Base-by-base conservation (phyloP, 139 green algal species). In the Picochlorum sp. region DNA sequence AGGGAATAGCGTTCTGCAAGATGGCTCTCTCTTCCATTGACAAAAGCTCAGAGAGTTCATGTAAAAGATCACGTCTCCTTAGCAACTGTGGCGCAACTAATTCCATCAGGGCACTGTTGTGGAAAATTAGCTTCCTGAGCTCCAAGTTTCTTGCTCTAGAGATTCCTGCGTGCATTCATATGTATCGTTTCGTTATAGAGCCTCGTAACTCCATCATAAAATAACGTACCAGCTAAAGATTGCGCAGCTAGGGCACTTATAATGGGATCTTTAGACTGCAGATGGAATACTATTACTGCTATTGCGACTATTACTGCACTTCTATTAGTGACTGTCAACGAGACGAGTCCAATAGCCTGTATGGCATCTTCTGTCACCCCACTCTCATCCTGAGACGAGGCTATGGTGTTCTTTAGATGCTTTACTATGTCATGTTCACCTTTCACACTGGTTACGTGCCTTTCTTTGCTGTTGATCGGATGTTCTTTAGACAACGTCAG, bases 81-180 rank as follows among this genome's bases (percentile, higher is more conserved):
- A 54, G 41, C 13, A 80, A 55, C 4, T 59, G 39, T n/a, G 64
- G 54, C 22, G 50, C 74, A 36, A 81, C 41, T 30, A 55, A 65
- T 26, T 75, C 72, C 24, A 77, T 29, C 20, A 81, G 59, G 16
- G 45, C 32, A 4, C 54, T 58, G 29, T 18, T 50, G 7, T 31
- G 50, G 18, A 74, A 60, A 0, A 81, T 1, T 7, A 69, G 31
- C 22, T 74, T 62, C 1, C 59, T 58, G 54, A 81, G 35, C 3
- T 45, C 16, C 4, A 24, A 37, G 13, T 33, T 24, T 13, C 25
- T 49, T 12, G 33, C 20, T 53, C 56, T 45, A 0, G 73, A 64
- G 18, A 69, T 55, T 28, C 57, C 73, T 77, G 71, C 36, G 65
- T 16, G 50, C 13, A 47, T 47, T 16, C 39, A 47, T 26, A 20